These are phyloP conservation scores for Arabidopsis thaliana DNA, from an alignment of 345 rosid genomes.

Conservation along the genomic window TAIR10.1 NC_003070.9:16135001-16135500, in stretches of 20 bases:
- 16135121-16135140: not conserved
- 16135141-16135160: conserved; percentile 20
- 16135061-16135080: conserved; percentile 79
- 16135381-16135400: conserved; percentile 73
- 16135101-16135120: conserved; percentile 56
- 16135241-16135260: conserved; percentile 49
- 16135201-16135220: conserved; percentile 89
- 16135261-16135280: not conserved
- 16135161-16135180: conserved; percentile 24
- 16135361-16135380: conserved; percentile 78
- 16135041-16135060: conserved; percentile 74
- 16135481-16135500: conserved; percentile 20
- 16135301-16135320: conserved; percentile 19
- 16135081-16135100: conserved; percentile 75
- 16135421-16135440: conserved; percentile 62
- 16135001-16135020: not conserved
- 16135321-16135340: conserved; percentile 84
- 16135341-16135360: conserved; percentile 76
- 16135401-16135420: conserved; percentile 82
- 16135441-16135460: not conserved
- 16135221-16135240: conserved; percentile 77
- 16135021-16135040: not conserved
- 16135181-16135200: conserved; percentile 92
- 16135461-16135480: conserved; percentile 15
- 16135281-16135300: not conserved